Percentiles rank a stretch among this genome's conserved stretches.
phyloP scores from a whole-genome alignment of 2,329 filamentous ascomycete species.

The Nemania diffusa region DNA sequence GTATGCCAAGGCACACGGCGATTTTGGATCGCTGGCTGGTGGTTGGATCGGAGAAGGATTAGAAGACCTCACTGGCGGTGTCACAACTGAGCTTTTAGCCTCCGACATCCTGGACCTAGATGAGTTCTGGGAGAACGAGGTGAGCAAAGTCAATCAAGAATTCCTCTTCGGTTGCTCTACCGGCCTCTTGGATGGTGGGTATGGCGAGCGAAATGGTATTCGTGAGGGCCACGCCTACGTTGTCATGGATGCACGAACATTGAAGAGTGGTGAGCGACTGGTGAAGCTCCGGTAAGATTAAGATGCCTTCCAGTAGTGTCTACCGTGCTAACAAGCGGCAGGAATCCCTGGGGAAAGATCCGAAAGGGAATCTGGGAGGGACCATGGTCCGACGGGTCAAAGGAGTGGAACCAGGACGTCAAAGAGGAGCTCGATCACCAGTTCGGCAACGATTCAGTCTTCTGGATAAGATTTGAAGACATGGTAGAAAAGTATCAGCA shows the following conservation, averaged over 20 bases:
- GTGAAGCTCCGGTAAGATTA: conserved; percentile 60
- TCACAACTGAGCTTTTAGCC: conserved; percentile 74
- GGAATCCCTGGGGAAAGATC: conserved; percentile 69
- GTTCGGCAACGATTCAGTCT: conserved; percentile 71
- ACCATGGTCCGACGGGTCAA: conserved; percentile 68
- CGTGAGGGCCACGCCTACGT: conserved; percentile 69
- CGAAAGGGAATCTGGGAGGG: conserved; percentile 70
- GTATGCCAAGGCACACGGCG: conserved; percentile 85
- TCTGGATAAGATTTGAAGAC: conserved; percentile 72
- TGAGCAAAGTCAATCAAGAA: conserved; percentile 81
- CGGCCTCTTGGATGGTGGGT: conserved; percentile 71
- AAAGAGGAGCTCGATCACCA: conserved; percentile 67
- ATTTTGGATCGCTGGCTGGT: conserved; percentile 76
- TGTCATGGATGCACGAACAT: conserved; percentile 66
- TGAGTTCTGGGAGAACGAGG: conserved; percentile 83
- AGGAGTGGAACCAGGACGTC: conserved; percentile 69
- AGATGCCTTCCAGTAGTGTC: neutral
- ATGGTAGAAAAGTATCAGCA: conserved; percentile 70
- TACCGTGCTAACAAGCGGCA: conserved; percentile 39
- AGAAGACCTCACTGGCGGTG: conserved; percentile 73
- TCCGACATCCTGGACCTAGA: conserved; percentile 81
- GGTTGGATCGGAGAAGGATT: conserved; percentile 74
- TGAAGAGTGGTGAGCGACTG: conserved; percentile 64
- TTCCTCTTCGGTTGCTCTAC: conserved; percentile 80
- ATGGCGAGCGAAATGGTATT: conserved; percentile 69